These are phyloP conservation scores for Echium plantagineum DNA, from an alignment of 257 asterid genomes.

Conservation along the genomic window DNA sequence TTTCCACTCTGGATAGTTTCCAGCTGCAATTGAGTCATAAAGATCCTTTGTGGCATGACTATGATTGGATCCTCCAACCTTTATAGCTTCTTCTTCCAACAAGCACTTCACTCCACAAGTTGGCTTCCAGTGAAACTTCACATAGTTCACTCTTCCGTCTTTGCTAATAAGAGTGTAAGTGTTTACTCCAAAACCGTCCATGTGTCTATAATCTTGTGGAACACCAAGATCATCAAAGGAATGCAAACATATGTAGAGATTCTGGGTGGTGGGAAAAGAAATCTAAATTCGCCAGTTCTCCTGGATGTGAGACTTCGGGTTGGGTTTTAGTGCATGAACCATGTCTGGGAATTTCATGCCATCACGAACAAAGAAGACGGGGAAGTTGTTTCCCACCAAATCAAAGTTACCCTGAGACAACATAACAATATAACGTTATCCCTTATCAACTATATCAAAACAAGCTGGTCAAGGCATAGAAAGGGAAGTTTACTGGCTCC, in stretches of 20 bases:
- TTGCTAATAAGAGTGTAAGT: slow-evolving; percentile 78
- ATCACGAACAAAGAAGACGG: slow-evolving; percentile 81
- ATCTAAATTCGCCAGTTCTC: slow-evolving; percentile 91
- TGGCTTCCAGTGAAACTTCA: slow-evolving; percentile 96
- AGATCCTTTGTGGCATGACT: slow-evolving; percentile 98
- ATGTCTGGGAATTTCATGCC: slow-evolving; percentile 92
- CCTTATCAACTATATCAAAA: too few species aligned
- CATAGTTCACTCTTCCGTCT: slow-evolving; percentile 79
- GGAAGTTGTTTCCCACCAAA: slow-evolving; percentile 94
- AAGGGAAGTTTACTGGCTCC: neutral
- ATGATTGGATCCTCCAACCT: slow-evolving; percentile 83
- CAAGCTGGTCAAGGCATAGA: neutral
- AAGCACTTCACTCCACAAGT: slow-evolving; percentile 88
- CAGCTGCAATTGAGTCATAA: slow-evolving; percentile 77
- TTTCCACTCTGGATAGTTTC: slow-evolving; percentile 95
- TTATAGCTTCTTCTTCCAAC: slow-evolving; percentile 68
- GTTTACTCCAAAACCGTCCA: slow-evolving; percentile 92
- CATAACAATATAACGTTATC: neutral
- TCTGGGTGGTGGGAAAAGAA: slow-evolving; percentile 94
- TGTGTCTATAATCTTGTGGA: slow-evolving; percentile 33
- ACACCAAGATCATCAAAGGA: slow-evolving; percentile 21
- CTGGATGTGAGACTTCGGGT: slow-evolving; percentile 91
- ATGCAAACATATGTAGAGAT: slow-evolving; percentile 69
- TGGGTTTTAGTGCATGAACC: slow-evolving; percentile 86
- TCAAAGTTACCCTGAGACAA: slow-evolving; percentile 76